These are phyloP conservation scores for Triticum timopheevii DNA, from an alignment of 176 grass and related monocot species.

Conservation along the genomic window DNA sequence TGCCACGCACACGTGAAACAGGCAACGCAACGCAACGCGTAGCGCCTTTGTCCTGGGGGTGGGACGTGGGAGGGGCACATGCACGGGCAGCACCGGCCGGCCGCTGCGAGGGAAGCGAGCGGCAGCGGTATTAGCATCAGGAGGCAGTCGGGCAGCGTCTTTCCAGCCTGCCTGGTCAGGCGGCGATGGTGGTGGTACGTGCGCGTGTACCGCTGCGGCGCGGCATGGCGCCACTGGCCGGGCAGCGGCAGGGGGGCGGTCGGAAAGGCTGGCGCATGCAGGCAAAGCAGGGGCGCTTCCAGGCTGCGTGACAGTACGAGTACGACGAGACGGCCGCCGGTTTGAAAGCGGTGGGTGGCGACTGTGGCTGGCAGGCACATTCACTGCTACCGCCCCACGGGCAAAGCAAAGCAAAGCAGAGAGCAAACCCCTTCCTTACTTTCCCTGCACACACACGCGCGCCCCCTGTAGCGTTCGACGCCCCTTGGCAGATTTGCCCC, in stretches of 20 bases:
- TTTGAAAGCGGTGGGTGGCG: slow-evolving; percentile 17
- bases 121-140: slow-evolving; percentile 21
- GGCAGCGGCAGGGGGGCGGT: slow-evolving; percentile 24
- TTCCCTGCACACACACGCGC: slow-evolving; percentile 26
- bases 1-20: not conserved
- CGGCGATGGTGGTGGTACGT: not conserved
- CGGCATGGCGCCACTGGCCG: not conserved
- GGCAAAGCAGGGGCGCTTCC: not conserved
- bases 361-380: slow-evolving; percentile 52
- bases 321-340: slow-evolving; percentile 9
- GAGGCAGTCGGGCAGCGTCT: slow-evolving; percentile 32
- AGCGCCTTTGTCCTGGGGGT: not conserved
- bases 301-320: slow-evolving; percentile 16
- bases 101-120: slow-evolving; percentile 18
- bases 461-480: not conserved
- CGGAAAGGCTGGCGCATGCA: slow-evolving; percentile 33
- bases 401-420: not conserved
- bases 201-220: not conserved
- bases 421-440: not conserved
- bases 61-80: not conserved
- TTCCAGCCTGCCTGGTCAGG: not conserved
- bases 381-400: slow-evolving; percentile 56
- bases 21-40: not conserved
- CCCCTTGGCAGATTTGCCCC: not conserved
- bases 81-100: not conserved